Percentiles rank a stretch among this genome's conserved stretches.
These are phyloP conservation scores for Bidens hawaiensis DNA, from an alignment of 140 eudicot genomes.

Conservation along the genomic window DNA sequence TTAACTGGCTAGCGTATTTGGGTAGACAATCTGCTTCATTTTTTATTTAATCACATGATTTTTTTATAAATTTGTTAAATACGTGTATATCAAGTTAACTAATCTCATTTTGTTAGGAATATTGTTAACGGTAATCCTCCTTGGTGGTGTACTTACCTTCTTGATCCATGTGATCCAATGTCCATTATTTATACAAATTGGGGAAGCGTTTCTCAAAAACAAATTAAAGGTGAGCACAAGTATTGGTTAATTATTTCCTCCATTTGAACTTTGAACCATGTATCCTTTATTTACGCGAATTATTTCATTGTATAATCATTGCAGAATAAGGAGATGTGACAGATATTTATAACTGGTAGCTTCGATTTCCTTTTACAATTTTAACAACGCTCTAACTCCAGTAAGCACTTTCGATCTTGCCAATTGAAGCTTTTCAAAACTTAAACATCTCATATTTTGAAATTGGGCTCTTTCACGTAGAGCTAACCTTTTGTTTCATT, in stretches of 20 bases:
- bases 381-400: too few relatives aligned
- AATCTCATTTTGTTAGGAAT: conserved; percentile 46
- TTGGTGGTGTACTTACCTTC: conserved; percentile 94
- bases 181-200: too few relatives aligned
- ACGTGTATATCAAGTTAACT: background rate
- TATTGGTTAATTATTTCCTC: background rate
- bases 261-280: background rate
- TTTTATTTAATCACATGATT: too few relatives aligned
- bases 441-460: too few relatives aligned
- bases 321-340: conserved; percentile 94
- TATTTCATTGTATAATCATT: conserved; percentile 16
- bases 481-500: too few relatives aligned
- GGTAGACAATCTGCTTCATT: too few relatives aligned
- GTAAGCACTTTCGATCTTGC: too few relatives aligned
- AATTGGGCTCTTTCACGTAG: too few relatives aligned
- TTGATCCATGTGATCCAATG: conserved; percentile 86
- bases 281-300: background rate
- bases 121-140: conserved; percentile 68
- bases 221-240: conserved; percentile 45
- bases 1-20: too few relatives aligned
- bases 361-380: background rate
- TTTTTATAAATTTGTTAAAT: background rate
- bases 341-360: conserved; percentile 83
- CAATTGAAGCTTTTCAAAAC: too few relatives aligned
- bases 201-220: conserved; percentile 70